Evolutionary conservation across 202 grass and related monocot genomes (phyloP).

Genomic region (Saccharum hybrid): DNA sequence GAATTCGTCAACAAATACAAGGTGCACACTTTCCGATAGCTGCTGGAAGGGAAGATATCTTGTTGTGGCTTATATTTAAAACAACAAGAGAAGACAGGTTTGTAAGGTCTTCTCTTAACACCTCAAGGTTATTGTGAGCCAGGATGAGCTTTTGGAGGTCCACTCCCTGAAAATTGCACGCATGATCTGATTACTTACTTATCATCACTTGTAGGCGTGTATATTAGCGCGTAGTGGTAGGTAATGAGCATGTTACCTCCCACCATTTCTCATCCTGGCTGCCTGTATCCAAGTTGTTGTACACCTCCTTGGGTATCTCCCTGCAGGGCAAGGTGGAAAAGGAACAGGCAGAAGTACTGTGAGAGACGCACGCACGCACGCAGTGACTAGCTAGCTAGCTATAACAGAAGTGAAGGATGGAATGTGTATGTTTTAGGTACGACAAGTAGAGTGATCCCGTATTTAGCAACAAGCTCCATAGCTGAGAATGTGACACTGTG

Average conservation of each 20-base stretch:
- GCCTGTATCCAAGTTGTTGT: conserved; percentile 68
- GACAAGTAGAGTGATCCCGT: background rate
- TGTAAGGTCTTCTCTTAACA: conserved; percentile 75
- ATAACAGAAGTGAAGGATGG: background rate
- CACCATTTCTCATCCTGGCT: conserved; percentile 89
- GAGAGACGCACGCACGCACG: background rate
- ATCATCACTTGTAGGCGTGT: background rate
- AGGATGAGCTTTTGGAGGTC: conserved; percentile 92
- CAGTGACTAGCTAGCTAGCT: background rate
- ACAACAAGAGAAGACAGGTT: conserved; percentile 75
- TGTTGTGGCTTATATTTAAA: conserved; percentile 88
- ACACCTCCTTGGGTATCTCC: conserved; percentile 78
- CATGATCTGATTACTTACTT: background rate
- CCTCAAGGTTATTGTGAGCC: conserved; percentile 91
- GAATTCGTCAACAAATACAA: conserved; percentile 8
- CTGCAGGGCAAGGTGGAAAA: conserved; percentile 29
- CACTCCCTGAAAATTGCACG: conserved; percentile 51
- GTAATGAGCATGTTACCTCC: conserved; percentile 63
- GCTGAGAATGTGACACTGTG: background rate
- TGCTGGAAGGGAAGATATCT: conserved; percentile 64
- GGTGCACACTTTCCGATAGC: conserved; percentile 79
- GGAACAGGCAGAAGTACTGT: background rate
- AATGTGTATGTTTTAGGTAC: background rate
- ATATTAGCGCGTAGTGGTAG: background rate
- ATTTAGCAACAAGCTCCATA: background rate